Evolutionary conservation across 371 early-diverging fungal species (phyloP).

Genomic region (Syncephalis plumigaleata): DNA sequence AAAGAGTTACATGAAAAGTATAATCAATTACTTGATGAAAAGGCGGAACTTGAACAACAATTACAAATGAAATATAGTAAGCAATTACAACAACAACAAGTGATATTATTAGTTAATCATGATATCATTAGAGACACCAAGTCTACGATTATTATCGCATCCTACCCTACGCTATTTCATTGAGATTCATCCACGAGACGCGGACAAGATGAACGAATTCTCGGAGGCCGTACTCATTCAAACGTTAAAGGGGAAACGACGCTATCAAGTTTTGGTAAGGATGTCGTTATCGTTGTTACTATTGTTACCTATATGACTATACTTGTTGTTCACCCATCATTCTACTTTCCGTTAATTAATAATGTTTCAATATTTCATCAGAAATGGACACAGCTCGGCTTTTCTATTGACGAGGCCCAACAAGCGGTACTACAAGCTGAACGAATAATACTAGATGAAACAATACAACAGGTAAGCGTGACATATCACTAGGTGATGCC

Average conservation of each 20-base stretch:
- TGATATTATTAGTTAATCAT: neutral
- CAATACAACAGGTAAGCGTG: no score
- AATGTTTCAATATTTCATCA: neutral
- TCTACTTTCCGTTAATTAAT: no score
- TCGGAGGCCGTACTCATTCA: conserved; percentile 15
- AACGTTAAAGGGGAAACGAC: conserved; percentile 12
- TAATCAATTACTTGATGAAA: conserved; percentile 8
- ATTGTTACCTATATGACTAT: no score
- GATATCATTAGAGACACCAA: conserved; percentile 3
- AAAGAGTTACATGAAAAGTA: neutral
- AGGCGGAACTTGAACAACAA: conserved; percentile 9
- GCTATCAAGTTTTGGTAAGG: conserved; percentile 16
- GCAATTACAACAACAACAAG: neutral
- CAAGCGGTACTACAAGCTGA: neutral
- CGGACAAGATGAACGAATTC: conserved; percentile 1
- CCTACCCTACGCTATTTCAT: conserved; percentile 27
- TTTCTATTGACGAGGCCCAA: neutral
- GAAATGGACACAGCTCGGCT: conserved; percentile 1
- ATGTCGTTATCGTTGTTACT: no score
- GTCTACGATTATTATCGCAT: conserved; percentile 14
- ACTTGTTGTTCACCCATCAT: no score
- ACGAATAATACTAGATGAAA: neutral
- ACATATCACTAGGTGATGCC: no score
- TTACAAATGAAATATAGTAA: conserved; percentile 18
- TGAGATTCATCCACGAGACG: conserved; percentile 21